A percentile compares a stretch with the other conserved stretches of the same genome.
Evolutionary conservation across 768 basidiomycete genomes (phyloP).

Genomic region (Naganishia antarctica): DNA sequence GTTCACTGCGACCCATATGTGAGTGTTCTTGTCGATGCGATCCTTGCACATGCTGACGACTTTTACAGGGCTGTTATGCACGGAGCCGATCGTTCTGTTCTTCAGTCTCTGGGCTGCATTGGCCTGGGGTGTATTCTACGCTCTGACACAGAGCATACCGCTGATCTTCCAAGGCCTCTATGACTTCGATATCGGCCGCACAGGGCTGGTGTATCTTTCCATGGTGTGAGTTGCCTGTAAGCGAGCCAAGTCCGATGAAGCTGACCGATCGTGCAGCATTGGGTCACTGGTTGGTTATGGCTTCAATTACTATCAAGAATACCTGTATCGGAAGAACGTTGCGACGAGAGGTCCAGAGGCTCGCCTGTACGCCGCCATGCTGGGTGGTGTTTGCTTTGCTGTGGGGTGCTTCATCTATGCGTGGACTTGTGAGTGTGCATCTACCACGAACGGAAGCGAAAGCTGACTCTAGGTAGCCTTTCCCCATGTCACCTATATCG

Average conservation of each 20-base stretch:
- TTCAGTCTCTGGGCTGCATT: conserved; percentile 57
- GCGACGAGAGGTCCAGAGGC: conserved; percentile 44
- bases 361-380: conserved; percentile 43
- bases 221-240: conserved; percentile 48
- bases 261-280: conserved; percentile 30
- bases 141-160: conserved; percentile 55
- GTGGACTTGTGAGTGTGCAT: conserved; percentile 56
- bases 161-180: conserved; percentile 60
- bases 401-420: conserved; percentile 60
- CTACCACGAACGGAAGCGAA: not conserved
- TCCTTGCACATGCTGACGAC: not conserved
- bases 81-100: conserved; percentile 69
- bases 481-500: conserved; percentile 48
- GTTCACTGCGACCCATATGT: conserved; percentile 69
- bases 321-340: conserved; percentile 36
- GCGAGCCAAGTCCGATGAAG: not conserved
- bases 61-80: conserved; percentile 51
- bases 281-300: conserved; percentile 35
- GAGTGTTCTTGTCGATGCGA: conserved; percentile 41
- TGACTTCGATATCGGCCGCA: conserved; percentile 58
- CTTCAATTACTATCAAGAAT: conserved; percentile 41
- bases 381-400: conserved; percentile 39
- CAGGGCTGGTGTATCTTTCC: conserved; percentile 60
- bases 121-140: conserved; percentile 70
- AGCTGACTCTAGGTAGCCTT: conserved; percentile 9